Evolutionary conservation across 1,139 yeast genomes (phyloP), one percentile per base, ranked within the genome.

Genomic region (Lodderomyces oxycetoniae): DNA sequence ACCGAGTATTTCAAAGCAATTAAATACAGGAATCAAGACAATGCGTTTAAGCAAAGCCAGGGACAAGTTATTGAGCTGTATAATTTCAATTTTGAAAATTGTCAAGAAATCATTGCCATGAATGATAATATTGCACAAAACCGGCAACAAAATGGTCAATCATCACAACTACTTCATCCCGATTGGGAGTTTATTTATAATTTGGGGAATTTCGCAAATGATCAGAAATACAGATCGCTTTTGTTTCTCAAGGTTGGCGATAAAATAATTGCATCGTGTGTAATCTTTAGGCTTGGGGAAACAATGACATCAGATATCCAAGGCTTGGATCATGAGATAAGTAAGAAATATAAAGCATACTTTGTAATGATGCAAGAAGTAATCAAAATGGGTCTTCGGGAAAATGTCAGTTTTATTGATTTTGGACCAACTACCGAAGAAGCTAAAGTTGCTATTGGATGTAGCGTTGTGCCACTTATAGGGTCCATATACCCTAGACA

Each of bases 311-410:
- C 69, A 5, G 73, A 67, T 42, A 48, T 66, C 4, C 73, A 66
- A 43, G 73, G 73, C 4, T 50, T 67, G 17, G 61, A 66, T 37
- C 68, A 65, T 36, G 70, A 63, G 17, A 46, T 44, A 16, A 63
- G 64, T 7, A 58, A 67, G 23, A 51, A 61, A 33, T 61, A 59
- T 42, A 66, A 64, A 41, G 71, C 71, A 3, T 66, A 66, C 41
- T 66, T 66, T 45, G 72, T 67, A 17, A 67, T 67, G 73, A 66
- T 66, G 73, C 72, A 66, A 46, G 61, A 63, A 36, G 67, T 66
- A 12, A 63, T 66, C 21, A 51, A 53, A 16, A 63, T 66, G 20
- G 72, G 71, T 1, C 39, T 67, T 29, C 47, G 51, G 31, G 68
- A 63, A 37, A 63, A 64, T 3, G 52, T 59, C 20, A 46, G 54